These are phyloP conservation scores for Candida glucosophila DNA, from an alignment of 1,139 yeast genomes.

Conservation along the genomic window DNA sequence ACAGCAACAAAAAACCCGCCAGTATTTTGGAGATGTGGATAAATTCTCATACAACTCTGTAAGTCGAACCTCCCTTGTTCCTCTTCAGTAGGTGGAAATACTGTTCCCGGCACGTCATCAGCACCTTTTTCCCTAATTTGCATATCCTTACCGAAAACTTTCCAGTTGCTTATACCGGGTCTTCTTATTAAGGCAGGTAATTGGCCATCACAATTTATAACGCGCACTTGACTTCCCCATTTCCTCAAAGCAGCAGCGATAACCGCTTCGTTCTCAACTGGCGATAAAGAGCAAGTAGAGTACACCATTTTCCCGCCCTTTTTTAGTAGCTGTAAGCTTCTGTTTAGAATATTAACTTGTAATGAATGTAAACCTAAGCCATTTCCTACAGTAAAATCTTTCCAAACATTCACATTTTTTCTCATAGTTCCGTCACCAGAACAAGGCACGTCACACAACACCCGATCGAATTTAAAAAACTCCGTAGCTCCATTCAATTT, in stretches of 20 bases:
- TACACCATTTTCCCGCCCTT: slow-evolving; percentile 90
- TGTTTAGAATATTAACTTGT: slow-evolving; percentile 77
- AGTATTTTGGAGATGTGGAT: slow-evolving; percentile 95
- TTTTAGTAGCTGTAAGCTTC: slow-evolving; percentile 85
- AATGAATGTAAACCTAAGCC: slow-evolving; percentile 84
- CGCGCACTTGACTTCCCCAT: slow-evolving; percentile 57
- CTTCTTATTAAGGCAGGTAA: slow-evolving; percentile 75
- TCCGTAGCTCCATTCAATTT: slow-evolving; percentile 38
- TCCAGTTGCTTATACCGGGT: slow-evolving; percentile 74
- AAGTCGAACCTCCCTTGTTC: slow-evolving; percentile 58
- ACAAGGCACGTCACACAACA: slow-evolving; percentile 97
- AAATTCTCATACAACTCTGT: slow-evolving; percentile 82
- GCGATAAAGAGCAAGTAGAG: slow-evolving; percentile 93
- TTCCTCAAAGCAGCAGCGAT: slow-evolving; percentile 85
- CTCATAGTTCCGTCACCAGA: slow-evolving; percentile 99
- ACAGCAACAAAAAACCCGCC: slow-evolving; percentile 98
- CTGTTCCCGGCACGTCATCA: slow-evolving; percentile 43
- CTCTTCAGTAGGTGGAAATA: slow-evolving; percentile 77
- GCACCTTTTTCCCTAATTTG: slow-evolving; percentile 44
- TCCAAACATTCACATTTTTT: slow-evolving; percentile 94
- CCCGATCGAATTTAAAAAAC: slow-evolving; percentile 74
- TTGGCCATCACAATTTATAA: slow-evolving; percentile 65
- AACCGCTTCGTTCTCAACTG: slow-evolving; percentile 95
- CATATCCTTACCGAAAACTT: slow-evolving; percentile 76
- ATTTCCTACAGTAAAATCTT: slow-evolving; percentile 84